A percentile compares a stretch with the other conserved stretches of the same genome.
Evolutionary conservation across 179 eudicot genomes (phyloP).

Genomic region (Vitellaria paradoxa): DNA sequence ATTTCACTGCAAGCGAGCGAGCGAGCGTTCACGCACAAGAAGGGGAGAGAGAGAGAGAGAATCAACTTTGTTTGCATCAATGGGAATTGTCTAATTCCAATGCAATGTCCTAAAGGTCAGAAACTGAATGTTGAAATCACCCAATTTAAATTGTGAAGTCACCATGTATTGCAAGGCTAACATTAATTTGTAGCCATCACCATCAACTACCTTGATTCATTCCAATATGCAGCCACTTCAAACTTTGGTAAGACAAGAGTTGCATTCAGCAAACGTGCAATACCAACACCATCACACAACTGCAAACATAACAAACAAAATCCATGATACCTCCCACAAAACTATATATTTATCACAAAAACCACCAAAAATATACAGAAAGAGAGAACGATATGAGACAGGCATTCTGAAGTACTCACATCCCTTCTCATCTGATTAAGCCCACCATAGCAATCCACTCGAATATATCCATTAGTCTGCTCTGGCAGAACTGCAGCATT

Average conservation of each 20-base stretch:
- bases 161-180: neutral
- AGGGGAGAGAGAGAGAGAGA: too few relatives aligned
- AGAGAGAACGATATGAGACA: neutral
- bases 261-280: constrained; percentile 91
- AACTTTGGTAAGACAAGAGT: constrained; percentile 95
- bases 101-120: neutral
- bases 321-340: constrained; percentile 5
- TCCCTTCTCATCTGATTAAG: constrained; percentile 98
- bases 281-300: constrained; percentile 99
- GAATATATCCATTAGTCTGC: constrained; percentile 77
- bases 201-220: constrained; percentile 77
- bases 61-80: neutral
- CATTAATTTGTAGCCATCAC: neutral
- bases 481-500: constrained; percentile 93
- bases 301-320: constrained; percentile 26
- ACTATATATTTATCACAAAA: neutral
- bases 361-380: neutral
- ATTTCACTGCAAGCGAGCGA: too few relatives aligned
- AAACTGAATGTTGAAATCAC: neutral
- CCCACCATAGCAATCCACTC: constrained; percentile 99
- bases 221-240: constrained; percentile 99
- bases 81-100: neutral
- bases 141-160: neutral
- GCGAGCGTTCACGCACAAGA: too few relatives aligned
- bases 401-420: constrained; percentile 48